Conservation (phyloP, 2,329 filamentous ascomycete species). For the Cadophora gregata region DNA sequence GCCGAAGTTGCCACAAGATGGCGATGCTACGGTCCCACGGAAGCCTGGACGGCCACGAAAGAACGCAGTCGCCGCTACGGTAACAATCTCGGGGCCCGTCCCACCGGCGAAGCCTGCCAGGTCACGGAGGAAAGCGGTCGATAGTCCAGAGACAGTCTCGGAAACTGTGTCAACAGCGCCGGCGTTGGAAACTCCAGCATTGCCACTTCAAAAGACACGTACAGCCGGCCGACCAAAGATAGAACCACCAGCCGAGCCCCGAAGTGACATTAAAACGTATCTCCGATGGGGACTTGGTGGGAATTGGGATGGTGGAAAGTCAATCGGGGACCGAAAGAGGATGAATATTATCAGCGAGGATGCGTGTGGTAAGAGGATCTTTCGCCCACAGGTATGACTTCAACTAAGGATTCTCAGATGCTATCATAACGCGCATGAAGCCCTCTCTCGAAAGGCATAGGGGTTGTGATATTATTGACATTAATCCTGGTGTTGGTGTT, state of each 20-base stretch:
- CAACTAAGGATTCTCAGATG: constrained; percentile 36
- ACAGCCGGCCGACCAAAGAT: neutral
- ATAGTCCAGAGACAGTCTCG: no score
- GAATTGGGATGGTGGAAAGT: neutral
- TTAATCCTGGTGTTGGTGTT: constrained; percentile 80
- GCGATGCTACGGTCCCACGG: neutral
- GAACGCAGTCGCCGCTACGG: neutral
- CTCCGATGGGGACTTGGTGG: constrained; percentile 23
- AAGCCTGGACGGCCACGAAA: neutral
- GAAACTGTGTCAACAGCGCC: neutral
- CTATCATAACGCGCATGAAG: constrained; percentile 66
- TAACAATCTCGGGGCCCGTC: no score
- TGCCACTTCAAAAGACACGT: neutral
- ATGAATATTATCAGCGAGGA: constrained; percentile 59
- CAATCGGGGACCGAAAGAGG: constrained; percentile 47
- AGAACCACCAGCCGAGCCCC: neutral
- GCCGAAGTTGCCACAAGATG: neutral
- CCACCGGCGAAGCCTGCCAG: neutral
- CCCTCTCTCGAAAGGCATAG: constrained; percentile 70
- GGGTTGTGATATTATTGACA: constrained; percentile 85
- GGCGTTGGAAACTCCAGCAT: neutral
- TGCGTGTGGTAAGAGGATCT: constrained; percentile 49
- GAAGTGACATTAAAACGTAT: constrained; percentile 7
- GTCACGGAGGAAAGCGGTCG: neutral
- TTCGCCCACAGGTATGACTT: neutral